These are phyloP conservation scores for Amoeboaphelidium protococcarum DNA, from an alignment of 371 early-diverging fungal genomes.

Conservation along the genomic window DNA sequence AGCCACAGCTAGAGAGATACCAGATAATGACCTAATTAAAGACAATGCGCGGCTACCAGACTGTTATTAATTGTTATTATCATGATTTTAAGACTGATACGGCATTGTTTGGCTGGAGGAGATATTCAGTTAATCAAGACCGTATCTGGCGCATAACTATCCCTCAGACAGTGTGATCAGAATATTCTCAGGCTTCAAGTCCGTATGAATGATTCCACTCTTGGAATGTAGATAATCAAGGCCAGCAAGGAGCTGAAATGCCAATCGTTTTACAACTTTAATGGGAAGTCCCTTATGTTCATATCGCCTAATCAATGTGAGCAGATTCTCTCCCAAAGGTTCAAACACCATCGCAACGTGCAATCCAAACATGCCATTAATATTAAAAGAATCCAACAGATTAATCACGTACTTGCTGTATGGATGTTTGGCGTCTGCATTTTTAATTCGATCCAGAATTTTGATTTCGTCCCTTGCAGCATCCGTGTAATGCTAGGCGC, in stretches of 20 bases:
- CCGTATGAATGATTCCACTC: slow-evolving; percentile 94
- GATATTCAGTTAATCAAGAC: no score
- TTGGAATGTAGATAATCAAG: slow-evolving; percentile 79
- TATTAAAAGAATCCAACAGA: slow-evolving; percentile 62
- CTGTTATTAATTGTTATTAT: no score
- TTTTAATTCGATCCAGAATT: slow-evolving; percentile 40
- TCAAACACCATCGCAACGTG: slow-evolving; percentile 92
- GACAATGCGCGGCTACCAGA: no score
- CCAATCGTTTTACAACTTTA: slow-evolving; percentile 54
- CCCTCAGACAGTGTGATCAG: slow-evolving; percentile 3
- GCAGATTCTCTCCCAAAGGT: slow-evolving; percentile 76
- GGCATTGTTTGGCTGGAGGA: no score
- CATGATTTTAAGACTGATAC: no score
- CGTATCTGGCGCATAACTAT: no score
- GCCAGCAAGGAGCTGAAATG: slow-evolving; percentile 60
- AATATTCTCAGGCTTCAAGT: slow-evolving; percentile 66
- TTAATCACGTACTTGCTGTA: slow-evolving; percentile 46
- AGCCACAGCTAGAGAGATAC: no score
- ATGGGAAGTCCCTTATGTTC: slow-evolving; percentile 60
- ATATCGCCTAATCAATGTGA: slow-evolving; percentile 41
- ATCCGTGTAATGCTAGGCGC: slow-evolving; percentile 79
- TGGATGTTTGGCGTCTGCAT: not conserved
- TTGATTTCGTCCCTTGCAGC: slow-evolving; percentile 88
- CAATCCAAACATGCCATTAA: slow-evolving; percentile 64
- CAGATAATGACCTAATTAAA: no score